These are phyloP conservation scores for Wickerhamomyces canadensis DNA, from an alignment of 805 yeast species.

Conservation along the genomic window DNA sequence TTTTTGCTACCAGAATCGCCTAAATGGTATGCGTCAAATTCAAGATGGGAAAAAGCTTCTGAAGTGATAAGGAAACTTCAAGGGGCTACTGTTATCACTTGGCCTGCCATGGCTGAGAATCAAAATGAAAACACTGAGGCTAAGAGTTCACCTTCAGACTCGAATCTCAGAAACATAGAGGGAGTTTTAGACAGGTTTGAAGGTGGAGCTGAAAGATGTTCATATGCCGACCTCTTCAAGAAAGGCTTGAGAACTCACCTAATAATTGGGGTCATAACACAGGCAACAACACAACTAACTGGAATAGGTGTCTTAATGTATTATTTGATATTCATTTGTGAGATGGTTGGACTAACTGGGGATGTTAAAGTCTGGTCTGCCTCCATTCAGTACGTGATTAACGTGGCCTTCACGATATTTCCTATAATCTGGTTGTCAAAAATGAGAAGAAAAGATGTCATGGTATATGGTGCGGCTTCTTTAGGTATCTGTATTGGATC, in stretches of 20 bases:
- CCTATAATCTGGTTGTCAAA: slow-evolving; percentile 40
- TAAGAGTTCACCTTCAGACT: neutral
- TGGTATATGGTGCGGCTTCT: slow-evolving; percentile 37
- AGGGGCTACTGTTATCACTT: too few relatives aligned
- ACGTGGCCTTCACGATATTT: slow-evolving; percentile 35
- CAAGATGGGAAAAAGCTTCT: slow-evolving; percentile 34
- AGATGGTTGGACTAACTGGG: slow-evolving; percentile 39
- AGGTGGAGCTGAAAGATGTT: slow-evolving; percentile 23
- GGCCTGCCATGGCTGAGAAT: neutral
- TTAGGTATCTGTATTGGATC: slow-evolving; percentile 31
- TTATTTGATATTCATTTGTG: slow-evolving; percentile 41
- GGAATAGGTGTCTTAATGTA: slow-evolving; percentile 39
- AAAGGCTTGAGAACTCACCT: slow-evolving; percentile 30
- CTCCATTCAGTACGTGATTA: slow-evolving; percentile 35
- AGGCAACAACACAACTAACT: slow-evolving; percentile 38
- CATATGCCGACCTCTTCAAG: slow-evolving; percentile 30
- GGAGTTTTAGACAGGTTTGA: slow-evolving; percentile 14
- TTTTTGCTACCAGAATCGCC: slow-evolving; percentile 52
- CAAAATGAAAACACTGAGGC: neutral
- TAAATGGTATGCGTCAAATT: slow-evolving; percentile 42
- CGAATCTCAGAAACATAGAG: slow-evolving; percentile 20
- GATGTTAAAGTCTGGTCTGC: slow-evolving; percentile 29
- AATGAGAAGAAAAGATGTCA: slow-evolving; percentile 40
- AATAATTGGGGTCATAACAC: slow-evolving; percentile 33
- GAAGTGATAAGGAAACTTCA: slow-evolving; percentile 17